Conservation (phyloP, 768 basidiomycete species). For the Sistotremastrum suecicum region DNA sequence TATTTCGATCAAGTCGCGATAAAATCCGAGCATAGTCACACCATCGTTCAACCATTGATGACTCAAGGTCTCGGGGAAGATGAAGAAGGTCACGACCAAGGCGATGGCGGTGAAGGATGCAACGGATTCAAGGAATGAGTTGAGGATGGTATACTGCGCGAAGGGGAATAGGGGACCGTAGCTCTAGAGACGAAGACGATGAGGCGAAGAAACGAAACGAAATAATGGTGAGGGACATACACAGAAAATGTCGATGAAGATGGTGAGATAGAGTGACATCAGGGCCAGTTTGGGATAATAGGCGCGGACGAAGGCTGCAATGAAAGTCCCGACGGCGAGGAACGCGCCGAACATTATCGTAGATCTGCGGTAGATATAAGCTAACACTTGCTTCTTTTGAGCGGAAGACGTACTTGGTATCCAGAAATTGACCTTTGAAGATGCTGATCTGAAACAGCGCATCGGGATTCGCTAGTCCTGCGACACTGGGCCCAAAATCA, state of each 20-base stretch:
- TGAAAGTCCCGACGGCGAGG: constrained; percentile 29
- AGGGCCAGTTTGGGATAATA: constrained; percentile 31
- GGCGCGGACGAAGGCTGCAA: constrained; percentile 31
- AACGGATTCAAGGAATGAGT: constrained; percentile 29
- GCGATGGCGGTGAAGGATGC: constrained; percentile 35
- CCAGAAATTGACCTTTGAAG: constrained; percentile 37
- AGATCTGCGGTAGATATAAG: constrained; percentile 14
- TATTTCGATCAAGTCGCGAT: constrained; percentile 16
- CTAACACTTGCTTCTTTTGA: background rate
- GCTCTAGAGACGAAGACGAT: constrained; percentile 11
- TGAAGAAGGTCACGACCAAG: constrained; percentile 25
- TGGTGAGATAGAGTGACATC: constrained; percentile 31
- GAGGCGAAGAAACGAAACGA: constrained; percentile 11
- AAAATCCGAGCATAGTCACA: constrained; percentile 16
- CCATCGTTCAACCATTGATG: constrained; percentile 22
- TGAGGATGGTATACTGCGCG: constrained; percentile 27
- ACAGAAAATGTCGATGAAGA: constrained; percentile 30
- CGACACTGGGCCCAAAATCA: constrained; percentile 12
- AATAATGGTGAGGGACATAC: constrained; percentile 13
- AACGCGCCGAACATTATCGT: constrained; percentile 34
- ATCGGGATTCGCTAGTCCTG: constrained; percentile 25
- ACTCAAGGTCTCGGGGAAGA: constrained; percentile 41
- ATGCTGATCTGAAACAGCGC: constrained; percentile 24
- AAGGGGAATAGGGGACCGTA: constrained; percentile 38
- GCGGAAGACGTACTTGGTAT: constrained; percentile 18